phyloP scores from a whole-genome alignment of 805 yeast species.

The Starmerella floricola region DNA sequence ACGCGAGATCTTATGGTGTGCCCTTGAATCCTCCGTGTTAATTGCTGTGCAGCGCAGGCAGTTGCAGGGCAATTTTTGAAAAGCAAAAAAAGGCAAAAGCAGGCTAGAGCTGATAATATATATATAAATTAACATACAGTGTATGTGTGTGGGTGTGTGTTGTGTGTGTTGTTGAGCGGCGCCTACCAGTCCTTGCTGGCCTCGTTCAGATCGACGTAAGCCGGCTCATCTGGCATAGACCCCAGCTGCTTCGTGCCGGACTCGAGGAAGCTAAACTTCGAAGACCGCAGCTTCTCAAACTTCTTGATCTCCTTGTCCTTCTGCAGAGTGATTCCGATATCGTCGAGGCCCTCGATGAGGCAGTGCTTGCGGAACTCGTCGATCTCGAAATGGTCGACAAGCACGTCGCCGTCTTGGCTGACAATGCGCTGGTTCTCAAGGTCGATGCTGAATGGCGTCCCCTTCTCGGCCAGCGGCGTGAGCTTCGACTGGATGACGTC shows the following conservation, averaged over 20 bases:
- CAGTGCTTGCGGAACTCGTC: slow-evolving; percentile 93
- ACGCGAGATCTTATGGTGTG: no score
- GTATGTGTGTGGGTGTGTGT: background rate
- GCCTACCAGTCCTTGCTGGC: slow-evolving; percentile 19
- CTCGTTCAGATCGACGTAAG: slow-evolving; percentile 14
- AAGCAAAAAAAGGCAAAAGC: no score
- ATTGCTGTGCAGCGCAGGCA: no score
- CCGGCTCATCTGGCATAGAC: slow-evolving; percentile 16
- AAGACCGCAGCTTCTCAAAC: slow-evolving; percentile 68
- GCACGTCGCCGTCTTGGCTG: slow-evolving; percentile 49
- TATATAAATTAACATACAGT: background rate
- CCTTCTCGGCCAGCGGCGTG: slow-evolving; percentile 67
- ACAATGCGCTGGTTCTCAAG: slow-evolving; percentile 73
- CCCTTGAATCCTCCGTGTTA: no score
- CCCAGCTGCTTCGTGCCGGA: slow-evolving; percentile 46
- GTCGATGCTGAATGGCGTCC: slow-evolving; percentile 63
- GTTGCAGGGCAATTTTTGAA: no score
- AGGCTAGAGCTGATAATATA: background rate
- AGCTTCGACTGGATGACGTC: slow-evolving; percentile 59
- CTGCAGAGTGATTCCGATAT: slow-evolving; percentile 87
- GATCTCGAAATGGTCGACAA: slow-evolving; percentile 73
- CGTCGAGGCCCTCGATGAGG: slow-evolving; percentile 87
- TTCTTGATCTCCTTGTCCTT: slow-evolving; percentile 64
- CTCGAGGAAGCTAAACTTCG: slow-evolving; percentile 80
- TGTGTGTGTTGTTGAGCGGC: background rate